Evolutionary conservation across 345 rosid genomes (phyloP), one percentile per base, ranked within the genome.

Genomic region (Corchorus capsularis): DNA sequence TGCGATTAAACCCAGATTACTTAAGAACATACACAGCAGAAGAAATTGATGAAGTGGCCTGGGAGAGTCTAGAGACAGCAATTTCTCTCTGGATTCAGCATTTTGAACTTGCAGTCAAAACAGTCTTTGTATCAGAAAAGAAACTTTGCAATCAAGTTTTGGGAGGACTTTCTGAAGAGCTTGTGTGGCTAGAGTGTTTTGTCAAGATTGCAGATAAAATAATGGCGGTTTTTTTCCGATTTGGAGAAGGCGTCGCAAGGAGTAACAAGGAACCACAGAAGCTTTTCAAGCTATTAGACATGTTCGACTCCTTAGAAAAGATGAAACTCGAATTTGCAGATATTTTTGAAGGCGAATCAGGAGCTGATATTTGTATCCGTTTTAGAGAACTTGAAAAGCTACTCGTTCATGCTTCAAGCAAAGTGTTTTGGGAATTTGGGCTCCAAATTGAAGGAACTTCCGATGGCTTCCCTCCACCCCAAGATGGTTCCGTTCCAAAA

Each of bases 161-260:
- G 59, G 86, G 85, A 78, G 80, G 80, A 50, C 34, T 88, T 14
- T 20, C 87, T 77, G 90, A 83, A 17, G 91, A 86, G 57, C 72
- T 69, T 4, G 81, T 90, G 19, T 87, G 92, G 92, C 76, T 77
- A 2, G 91, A 88, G 65, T 90, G 94, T 85, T 90, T 88, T 32
- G 80, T 85, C 41, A 90, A 88, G 84, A 87, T 84, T 22, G 86
- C 91, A 0, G 90, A 88, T 73, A 90, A 88, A 76, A 84, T 90
- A 89, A 85, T 86, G 89, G 92, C 91, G 15, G 92, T 90, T 9
- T 90, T 90, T 79, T 90, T 88, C 73, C 87, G 90, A 41, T 88
- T 87, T 19, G 90, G 92, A 2, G 92, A 90, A 82, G 94, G 94
- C 45, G 86, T 87, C 8, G 87, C 92, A 2, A 83, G 89, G 63